Evolutionary conservation across 495 filamentous ascomycete genomes (phyloP), one percentile per base, ranked within the genome.

Genomic region (Hypoxylon intermedium): DNA sequence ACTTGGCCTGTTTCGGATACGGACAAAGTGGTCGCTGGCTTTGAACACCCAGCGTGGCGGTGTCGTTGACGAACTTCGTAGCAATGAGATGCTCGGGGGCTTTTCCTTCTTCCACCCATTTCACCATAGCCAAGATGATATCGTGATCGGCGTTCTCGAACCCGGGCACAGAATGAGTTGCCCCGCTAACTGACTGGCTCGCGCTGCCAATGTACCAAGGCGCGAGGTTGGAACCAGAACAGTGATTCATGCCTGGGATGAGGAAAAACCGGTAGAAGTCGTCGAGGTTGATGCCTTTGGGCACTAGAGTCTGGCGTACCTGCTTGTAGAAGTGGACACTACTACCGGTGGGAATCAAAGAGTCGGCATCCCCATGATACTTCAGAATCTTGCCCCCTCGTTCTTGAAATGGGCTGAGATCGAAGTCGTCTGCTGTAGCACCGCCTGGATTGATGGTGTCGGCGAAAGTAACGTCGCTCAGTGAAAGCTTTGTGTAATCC

Each of bases 351-450:
- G 81, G 75, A n/a, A 85, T 81, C 5, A 77, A 53, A 0, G 72
- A 68, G 61, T 87, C 85, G 9, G 75, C 70, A 1, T 74, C 41
- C 2, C 84, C 83, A 51, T 86, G 83, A 53, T 86, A 86, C 41
- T 79, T 69, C 37, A 86, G 46, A 0, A 85, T 65, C 59, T 86
- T 86, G 13, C 81, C 83, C 9, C 83, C 82, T 11, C 72, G 67
- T 0, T 63, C 50, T 6, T 72, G 37, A 58, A 78, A 85, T 0
- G 72, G 70, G 0, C 72, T 70, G 16, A 86, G 60, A 48, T 83
- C 77, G 60, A 77, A 82, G 6, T 82, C 66, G 43, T 74, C 67
- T 0, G 82, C 82, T 12, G 65, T 54, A 1, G 65, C 73, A 60
- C 67, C 64, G 11, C 72, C 72, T 0, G 72, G 68, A 45, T 74